Evolutionary conservation across 768 basidiomycete species (phyloP).

Genomic region (Serendipita sp.): DNA sequence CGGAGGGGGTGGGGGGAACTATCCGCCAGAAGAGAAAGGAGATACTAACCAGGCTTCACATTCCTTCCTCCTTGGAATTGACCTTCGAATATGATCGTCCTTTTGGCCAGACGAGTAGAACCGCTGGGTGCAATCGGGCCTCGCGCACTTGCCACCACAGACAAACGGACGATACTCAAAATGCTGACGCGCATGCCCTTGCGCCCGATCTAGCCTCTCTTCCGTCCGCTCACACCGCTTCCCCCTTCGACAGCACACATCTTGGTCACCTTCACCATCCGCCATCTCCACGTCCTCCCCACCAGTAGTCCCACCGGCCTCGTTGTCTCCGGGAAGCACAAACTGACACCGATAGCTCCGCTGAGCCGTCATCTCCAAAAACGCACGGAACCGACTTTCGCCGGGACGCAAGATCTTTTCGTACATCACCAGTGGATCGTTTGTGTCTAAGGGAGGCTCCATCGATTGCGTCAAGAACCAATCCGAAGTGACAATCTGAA

Average conservation of each 20-base stretch:
- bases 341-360: conserved; percentile 1
- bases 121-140: not conserved
- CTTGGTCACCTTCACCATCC: not conserved
- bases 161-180: conserved; percentile 1
- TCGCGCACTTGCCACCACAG: conserved; percentile 3
- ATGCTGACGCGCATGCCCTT: conserved; percentile 4
- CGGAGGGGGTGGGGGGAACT: not conserved
- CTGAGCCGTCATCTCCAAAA: not conserved
- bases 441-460: not conserved
- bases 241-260: too few species aligned
- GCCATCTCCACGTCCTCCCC: not conserved
- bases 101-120: conserved; percentile 4
- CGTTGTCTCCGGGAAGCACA: not conserved
- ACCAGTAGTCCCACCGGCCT: not conserved
- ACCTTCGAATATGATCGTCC: conserved; percentile 1
- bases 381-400: not conserved
- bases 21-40: not conserved
- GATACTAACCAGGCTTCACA: not conserved
- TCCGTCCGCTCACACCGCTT: not conserved
- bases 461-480: not conserved
- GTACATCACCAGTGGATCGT: not conserved
- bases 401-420: conserved; percentile 2
- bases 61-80: not conserved
- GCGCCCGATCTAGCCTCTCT: conserved; percentile 1
- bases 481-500: not conserved